phyloP scores from a whole-genome alignment of 2,329 filamentous ascomycete species.

The Monilinia vaccinii-corymbosi region DNA sequence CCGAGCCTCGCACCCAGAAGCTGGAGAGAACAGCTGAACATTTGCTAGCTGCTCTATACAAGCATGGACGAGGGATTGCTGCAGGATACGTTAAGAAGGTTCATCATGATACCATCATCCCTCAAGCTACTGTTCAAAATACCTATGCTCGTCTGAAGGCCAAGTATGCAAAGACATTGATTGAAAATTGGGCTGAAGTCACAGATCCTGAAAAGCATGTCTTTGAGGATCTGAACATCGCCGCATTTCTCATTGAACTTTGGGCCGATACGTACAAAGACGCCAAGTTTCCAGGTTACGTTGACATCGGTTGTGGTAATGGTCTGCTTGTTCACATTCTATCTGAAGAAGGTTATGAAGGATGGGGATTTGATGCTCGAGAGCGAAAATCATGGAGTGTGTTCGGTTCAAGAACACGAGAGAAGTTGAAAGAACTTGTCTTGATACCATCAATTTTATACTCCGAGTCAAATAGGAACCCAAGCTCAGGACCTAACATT shows the following conservation, averaged over 20 bases:
- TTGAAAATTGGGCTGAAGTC: slow-evolving; percentile 71
- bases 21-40: slow-evolving; percentile 59
- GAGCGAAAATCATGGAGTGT: slow-evolving; percentile 72
- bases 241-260: slow-evolving; percentile 84
- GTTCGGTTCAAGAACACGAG: slow-evolving; percentile 46
- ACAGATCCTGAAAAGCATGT: slow-evolving; percentile 89
- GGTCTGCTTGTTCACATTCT: slow-evolving; percentile 82
- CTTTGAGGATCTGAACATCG: slow-evolving; percentile 87
- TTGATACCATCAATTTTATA: slow-evolving; percentile 43
- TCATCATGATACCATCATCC: slow-evolving; percentile 72
- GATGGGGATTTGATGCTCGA: slow-evolving; percentile 91
- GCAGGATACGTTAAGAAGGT: slow-evolving; percentile 71
- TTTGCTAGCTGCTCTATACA: slow-evolving; percentile 59
- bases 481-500: slow-evolving; percentile 30
- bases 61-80: slow-evolving; percentile 59
- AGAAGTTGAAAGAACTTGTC: slow-evolving; percentile 47
- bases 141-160: slow-evolving; percentile 74
- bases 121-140: slow-evolving; percentile 69
- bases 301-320: slow-evolving; percentile 94
- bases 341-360: slow-evolving; percentile 67
- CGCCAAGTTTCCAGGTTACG: slow-evolving; percentile 69
- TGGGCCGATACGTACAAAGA: slow-evolving; percentile 73
- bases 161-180: slow-evolving; percentile 63
- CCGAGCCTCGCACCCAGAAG: slow-evolving; percentile 33
- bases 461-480: slow-evolving; percentile 4